Conservation (phyloP, 1,284 basidiomycete species). For the Melampsora larici-populina region DNA sequence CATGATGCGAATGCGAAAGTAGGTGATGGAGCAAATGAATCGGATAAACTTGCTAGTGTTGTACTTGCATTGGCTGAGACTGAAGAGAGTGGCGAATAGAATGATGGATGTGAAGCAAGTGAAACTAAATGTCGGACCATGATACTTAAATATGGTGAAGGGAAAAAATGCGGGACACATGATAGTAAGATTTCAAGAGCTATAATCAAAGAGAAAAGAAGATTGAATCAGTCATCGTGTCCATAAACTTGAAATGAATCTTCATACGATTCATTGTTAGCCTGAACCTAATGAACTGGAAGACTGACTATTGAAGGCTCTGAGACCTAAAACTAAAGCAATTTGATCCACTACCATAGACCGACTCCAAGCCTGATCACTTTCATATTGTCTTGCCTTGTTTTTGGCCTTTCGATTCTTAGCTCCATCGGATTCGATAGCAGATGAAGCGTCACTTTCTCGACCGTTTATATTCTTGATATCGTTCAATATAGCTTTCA, state of each 20-base stretch:
- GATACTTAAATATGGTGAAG: constrained; percentile 10
- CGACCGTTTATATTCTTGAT: constrained; percentile 11
- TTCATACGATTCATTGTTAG: neutral
- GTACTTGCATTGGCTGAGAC: neutral
- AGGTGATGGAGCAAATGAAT: neutral
- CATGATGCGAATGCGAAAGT: neutral
- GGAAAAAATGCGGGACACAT: constrained; percentile 16
- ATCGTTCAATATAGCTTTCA: constrained; percentile 8
- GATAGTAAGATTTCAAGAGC: constrained; percentile 26
- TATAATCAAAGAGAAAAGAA: neutral
- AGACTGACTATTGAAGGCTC: constrained; percentile 14
- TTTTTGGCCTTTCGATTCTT: constrained; percentile 12
- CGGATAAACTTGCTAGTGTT: neutral
- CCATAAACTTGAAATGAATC: neutral
- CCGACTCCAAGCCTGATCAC: constrained; percentile 2
- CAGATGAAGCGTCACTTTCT: neutral
- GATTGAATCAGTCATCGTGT: neutral
- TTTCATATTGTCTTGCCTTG: neutral
- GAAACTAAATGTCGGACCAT: neutral
- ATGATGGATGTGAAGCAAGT: constrained; percentile 14
- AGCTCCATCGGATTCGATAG: neutral
- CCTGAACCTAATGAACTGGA: too few relatives aligned
- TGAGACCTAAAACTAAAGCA: constrained; percentile 4
- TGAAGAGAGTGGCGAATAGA: neutral
- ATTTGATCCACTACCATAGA: constrained; percentile 4